Evolutionary conservation across 169 alveolate species (phyloP).

Genomic region (Plasmodium adleri): DNA sequence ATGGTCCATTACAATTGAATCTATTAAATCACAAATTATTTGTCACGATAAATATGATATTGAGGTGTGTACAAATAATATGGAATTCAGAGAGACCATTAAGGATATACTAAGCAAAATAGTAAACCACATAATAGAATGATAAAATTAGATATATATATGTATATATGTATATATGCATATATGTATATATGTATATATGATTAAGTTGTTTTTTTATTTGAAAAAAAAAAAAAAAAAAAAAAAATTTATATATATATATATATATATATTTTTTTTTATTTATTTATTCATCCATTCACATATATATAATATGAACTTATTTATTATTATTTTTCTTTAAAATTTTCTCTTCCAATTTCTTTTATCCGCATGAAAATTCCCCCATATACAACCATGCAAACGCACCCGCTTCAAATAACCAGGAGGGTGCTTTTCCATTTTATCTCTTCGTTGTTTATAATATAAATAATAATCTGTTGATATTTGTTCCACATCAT

Average conservation of each 20-base stretch:
- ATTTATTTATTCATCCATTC: neutral
- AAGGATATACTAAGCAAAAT: conserved; percentile 19
- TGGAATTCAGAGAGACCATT: conserved; percentile 25
- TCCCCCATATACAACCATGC: conserved; percentile 76
- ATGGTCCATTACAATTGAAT: conserved; percentile 43
- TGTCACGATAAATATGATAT: conserved; percentile 59
- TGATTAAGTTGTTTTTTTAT: no score
- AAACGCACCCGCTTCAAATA: conserved; percentile 63
- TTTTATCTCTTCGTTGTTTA: conserved; percentile 59
- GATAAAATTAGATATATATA: neutral
- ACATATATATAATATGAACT: neutral
- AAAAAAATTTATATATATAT: neutral
- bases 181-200: neutral
- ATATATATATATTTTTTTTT: neutral
- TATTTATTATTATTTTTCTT: neutral
- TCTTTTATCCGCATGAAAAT: conserved; percentile 59
- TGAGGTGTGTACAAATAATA: conserved; percentile 39
- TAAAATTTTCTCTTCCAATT: conserved; percentile 74
- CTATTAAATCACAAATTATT: conserved; percentile 37
- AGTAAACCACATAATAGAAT: neutral
- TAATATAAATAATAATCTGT: conserved; percentile 57
- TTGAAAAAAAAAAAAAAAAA: conserved; percentile 8
- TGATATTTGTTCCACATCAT: conserved; percentile 49
- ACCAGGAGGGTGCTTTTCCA: conserved; percentile 75
- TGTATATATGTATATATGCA: no score